A percentile compares a stretch with the other conserved stretches of the same genome.
Evolutionary conservation across 768 basidiomycete species (phyloP).

Genomic region (Rhizopogon roseolus): DNA sequence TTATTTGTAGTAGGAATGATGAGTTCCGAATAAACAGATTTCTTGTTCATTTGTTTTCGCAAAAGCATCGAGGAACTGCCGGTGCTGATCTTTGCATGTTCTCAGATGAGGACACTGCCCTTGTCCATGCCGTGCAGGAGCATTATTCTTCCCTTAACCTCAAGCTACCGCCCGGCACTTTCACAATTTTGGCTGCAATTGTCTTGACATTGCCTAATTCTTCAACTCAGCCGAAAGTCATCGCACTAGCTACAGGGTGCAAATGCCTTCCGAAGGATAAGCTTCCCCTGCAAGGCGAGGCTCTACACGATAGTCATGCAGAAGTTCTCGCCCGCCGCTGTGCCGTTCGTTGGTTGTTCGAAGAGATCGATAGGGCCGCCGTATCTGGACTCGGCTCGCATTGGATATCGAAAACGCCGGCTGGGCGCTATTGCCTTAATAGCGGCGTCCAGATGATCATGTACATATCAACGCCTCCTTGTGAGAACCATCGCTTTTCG

Average conservation of each 20-base stretch:
- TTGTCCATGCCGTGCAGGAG: constrained; percentile 35
- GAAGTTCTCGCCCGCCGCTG: constrained; percentile 87
- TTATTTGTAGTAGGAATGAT: constrained; percentile 9
- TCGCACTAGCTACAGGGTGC: constrained; percentile 77
- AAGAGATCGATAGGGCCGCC: constrained; percentile 44
- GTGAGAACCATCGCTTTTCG: constrained; percentile 37
- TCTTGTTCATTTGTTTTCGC: background rate
- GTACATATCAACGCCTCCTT: constrained; percentile 73
- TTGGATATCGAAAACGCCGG: constrained; percentile 34
- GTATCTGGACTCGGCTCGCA: constrained; percentile 30
- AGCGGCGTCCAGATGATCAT: constrained; percentile 50
- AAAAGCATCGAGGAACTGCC: background rate
- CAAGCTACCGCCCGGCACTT: constrained; percentile 50
- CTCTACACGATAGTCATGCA: constrained; percentile 86
- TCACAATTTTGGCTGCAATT: constrained; percentile 57
- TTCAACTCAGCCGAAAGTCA: constrained; percentile 36
- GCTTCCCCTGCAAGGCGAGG: constrained; percentile 67
- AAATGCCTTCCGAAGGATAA: constrained; percentile 72
- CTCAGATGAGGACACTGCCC: constrained; percentile 5
- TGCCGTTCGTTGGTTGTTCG: constrained; percentile 72
- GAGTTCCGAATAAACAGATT: background rate
- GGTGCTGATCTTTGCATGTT: constrained; percentile 3
- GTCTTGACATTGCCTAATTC: constrained; percentile 39
- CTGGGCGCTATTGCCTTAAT: constrained; percentile 42
- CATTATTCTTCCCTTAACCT: constrained; percentile 44